Base-by-base conservation (phyloP, 345 rosid species). In the Ricinus communis region DNA sequence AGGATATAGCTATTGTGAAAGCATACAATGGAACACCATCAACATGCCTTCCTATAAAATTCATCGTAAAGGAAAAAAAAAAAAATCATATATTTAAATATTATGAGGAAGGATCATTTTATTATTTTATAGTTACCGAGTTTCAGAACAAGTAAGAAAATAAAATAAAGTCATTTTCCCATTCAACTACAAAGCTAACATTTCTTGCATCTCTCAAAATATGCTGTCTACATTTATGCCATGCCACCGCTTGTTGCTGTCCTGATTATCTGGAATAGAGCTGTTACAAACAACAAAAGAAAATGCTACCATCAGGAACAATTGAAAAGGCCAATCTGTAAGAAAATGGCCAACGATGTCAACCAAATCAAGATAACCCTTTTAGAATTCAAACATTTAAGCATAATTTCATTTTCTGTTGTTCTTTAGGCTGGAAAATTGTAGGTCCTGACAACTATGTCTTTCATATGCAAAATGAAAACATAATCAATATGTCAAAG, bases 181-280 rank as follows among this genome's bases (percentile, higher is more conserved):
- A 15, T 60, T 41, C 50, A 21, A 63, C 67, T 63, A 63, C 67
- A 63, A n/a, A 5, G 67, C 67, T 43, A 43, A 43, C 28, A 46
- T 63, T 22, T 13, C 66, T 63, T 63, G 31, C 67, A 63, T 43
- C 50, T 36, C 52, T 31, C 54, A 2, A 15, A 13, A 24, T 46
- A 15, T 56, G 47, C 46, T 21, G 62, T 43, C n/a, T 51, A 36
- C 41, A 36, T 13, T 64, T 54, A 72, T 41, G 75, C 63, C 75
- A 72, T 54, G 36, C 77, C 77, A 40, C 72, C 68, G 19, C 62
- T 68, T 22, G 97, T 84, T 24, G 97, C 96, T 1, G 93, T 90
- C 86, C 97, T 86, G 83, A 90, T 92, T 71, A 95, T 92, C 88
- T 95, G 97, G 85, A 95, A 95, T 12, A 95, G 89, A 75, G 97